These are phyloP conservation scores for Pythium pyrilobum DNA, from an alignment of 352 stramenopile genomes.

Conservation along the genomic window DNA sequence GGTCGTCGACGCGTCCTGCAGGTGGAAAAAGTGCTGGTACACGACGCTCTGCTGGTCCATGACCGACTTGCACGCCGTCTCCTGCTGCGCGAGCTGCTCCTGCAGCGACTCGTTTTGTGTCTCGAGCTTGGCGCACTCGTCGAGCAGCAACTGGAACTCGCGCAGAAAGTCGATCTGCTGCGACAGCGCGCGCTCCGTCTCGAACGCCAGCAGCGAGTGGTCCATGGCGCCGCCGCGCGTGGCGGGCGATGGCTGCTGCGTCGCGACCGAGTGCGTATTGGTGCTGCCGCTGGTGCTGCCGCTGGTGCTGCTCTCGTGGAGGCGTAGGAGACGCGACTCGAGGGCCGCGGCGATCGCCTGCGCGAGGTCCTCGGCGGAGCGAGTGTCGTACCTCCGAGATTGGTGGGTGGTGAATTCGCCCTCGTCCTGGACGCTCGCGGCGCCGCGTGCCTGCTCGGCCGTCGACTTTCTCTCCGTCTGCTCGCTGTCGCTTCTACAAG, in stretches of 20 bases:
- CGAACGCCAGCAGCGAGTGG: conserved; percentile 25
- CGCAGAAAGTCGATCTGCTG: conserved; percentile 54
- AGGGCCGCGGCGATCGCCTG: conserved; percentile 23
- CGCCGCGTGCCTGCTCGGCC: no score
- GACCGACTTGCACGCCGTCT: conserved; percentile 46
- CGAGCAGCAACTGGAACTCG: conserved; percentile 62
- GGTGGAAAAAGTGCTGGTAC: conserved; percentile 69
- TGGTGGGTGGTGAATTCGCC: not conserved
- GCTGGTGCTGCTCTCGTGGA: conserved; percentile 4
- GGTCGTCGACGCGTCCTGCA: conserved; percentile 36
- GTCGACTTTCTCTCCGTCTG: no score
- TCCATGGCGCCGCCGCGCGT: conserved; percentile 7
- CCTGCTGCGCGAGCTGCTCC: conserved; percentile 37
- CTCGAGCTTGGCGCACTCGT: conserved; percentile 49
- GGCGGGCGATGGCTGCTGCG: conserved; percentile 3
- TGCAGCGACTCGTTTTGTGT: conserved; percentile 44
- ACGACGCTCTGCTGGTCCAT: conserved; percentile 72
- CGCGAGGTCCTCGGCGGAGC: conserved; percentile 16
- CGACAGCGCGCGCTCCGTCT: conserved; percentile 51
- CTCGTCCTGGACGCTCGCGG: no score
- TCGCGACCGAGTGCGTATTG: conserved; percentile 2
- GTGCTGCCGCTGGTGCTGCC: not conserved
- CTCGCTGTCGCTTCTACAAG: no score
- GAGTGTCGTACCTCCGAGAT: not conserved
- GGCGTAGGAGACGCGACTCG: conserved; percentile 10